Base-by-base conservation (phyloP, 2,329 filamentous ascomycete species). In the Tolypocladium ophioglossoides region DNA sequence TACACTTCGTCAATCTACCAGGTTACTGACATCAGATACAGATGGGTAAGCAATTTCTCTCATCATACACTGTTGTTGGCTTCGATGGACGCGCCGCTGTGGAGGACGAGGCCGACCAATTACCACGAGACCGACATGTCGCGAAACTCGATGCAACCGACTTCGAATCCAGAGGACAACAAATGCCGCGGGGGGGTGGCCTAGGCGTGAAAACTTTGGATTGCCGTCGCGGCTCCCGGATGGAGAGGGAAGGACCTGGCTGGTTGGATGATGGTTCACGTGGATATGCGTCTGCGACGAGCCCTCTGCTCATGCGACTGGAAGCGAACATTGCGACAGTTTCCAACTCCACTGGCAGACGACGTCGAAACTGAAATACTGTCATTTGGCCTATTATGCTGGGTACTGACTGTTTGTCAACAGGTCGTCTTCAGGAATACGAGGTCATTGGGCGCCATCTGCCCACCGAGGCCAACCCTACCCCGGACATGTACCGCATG, bases 401-500 rank as follows among this genome's bases (percentile, higher is more conserved):
- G 18, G 14, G 35, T 50, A 47, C 58, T 51, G 52, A 38, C 44
- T 27, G 53, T 35, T 52, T 37, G 50, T 30, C 51, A 50, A 53
- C 77, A 99, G 94, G 91, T 90, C 94, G 94, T 85, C 91, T 99
- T 82, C 89, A 91, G 77, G 94, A 99, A 86, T 99, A 96, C 86
- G 94, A 97, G 86, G 92, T 99, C 83, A 96, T 99, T 75, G 94
- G 95, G 82, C 92, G 95, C 79, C 92, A 96, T 80, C 79, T 99
- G 87, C 94, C 94, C 79, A 89, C 87, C 73, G 94, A 99, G 83
- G 83, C 87, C 75, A 95, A 96, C 84, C 91, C 92, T 72, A 90
- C 89, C 71, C 94, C 94, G 70, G 92, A 94, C 82, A 87, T 99
- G 78, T 99, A 97, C 87, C 91, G 94, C 79, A 99, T 99, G 94